phyloP scores from a whole-genome alignment of 495 filamentous ascomycete genomes.

The Bacidia gigantensis region DNA sequence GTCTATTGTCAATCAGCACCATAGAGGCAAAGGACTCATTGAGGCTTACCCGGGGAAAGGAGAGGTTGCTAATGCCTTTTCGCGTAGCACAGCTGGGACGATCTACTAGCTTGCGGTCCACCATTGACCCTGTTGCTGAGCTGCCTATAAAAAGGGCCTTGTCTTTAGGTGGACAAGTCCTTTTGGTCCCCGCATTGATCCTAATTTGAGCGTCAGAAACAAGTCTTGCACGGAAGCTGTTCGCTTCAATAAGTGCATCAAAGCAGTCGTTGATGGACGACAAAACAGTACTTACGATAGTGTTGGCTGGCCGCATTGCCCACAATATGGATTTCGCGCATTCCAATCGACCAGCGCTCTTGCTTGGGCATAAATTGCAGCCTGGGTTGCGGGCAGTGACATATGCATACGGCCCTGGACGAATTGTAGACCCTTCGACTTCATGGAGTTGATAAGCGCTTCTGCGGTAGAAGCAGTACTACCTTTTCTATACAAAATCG shows the following conservation, averaged over 20 bases:
- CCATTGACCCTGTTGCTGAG: slow-evolving; percentile 27
- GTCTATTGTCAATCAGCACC: slow-evolving; percentile 27
- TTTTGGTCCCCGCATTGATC: slow-evolving; percentile 80
- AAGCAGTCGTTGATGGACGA: background rate
- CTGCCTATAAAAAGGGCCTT: slow-evolving; percentile 26
- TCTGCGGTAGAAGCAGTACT: slow-evolving; percentile 34
- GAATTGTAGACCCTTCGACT: slow-evolving; percentile 45
- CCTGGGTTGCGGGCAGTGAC: slow-evolving; percentile 41
- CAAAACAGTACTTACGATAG: slow-evolving; percentile 33
- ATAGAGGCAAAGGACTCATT: slow-evolving; percentile 28
- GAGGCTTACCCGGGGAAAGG: slow-evolving; percentile 53
- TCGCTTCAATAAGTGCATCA: background rate
- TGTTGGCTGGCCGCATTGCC: slow-evolving; percentile 70
- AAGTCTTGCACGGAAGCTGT: too few species aligned
- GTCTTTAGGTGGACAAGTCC: slow-evolving; percentile 75
- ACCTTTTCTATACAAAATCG: too few species aligned
- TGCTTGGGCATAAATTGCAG: slow-evolving; percentile 82
- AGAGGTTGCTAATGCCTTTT: slow-evolving; percentile 60
- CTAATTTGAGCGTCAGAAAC: too few species aligned
- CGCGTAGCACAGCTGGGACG: slow-evolving; percentile 64
- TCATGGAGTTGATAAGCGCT: slow-evolving; percentile 40
- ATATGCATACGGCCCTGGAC: slow-evolving; percentile 44
- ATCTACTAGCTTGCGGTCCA: slow-evolving; percentile 25
- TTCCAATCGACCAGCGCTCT: slow-evolving; percentile 93
- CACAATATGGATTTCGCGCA: slow-evolving; percentile 80